A percentile compares a stretch with the other conserved stretches of the same genome.
Conservation (phyloP, 768 basidiomycete species). For the Phlebiopsis gigantea region DNA sequence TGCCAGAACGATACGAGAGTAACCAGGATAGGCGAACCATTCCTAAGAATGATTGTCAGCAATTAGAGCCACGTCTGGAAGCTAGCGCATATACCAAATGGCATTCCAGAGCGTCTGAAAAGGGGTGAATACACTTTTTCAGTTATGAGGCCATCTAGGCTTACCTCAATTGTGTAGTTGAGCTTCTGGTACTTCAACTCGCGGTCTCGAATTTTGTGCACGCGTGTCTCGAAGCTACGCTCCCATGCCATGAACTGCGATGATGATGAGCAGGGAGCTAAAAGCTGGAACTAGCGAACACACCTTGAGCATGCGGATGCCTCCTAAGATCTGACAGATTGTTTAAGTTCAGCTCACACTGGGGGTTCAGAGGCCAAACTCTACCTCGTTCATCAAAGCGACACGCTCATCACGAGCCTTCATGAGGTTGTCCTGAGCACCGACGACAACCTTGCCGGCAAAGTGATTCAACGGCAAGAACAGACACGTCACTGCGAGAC, state of each 20-base stretch:
- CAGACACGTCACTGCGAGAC: conserved; percentile 66
- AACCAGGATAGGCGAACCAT: conserved; percentile 43
- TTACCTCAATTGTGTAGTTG: conserved; percentile 82
- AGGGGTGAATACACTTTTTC: background rate
- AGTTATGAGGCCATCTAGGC: background rate
- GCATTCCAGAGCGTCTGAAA: conserved; percentile 40
- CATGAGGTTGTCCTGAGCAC: conserved; percentile 83
- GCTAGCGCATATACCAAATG: conserved; percentile 41
- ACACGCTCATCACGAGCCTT: conserved; percentile 89
- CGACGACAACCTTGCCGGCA: conserved; percentile 74
- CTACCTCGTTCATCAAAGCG: conserved; percentile 81
- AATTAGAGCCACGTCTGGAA: background rate
- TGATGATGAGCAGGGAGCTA: too few relatives aligned
- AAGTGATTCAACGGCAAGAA: conserved; percentile 76
- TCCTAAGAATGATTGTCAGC: conserved; percentile 21
- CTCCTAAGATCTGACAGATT: conserved; percentile 58
- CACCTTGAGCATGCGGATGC: conserved; percentile 85
- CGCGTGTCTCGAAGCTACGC: conserved; percentile 76
- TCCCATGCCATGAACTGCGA: conserved; percentile 94
- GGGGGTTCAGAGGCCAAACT: conserved; percentile 10
- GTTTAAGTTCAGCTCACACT: background rate
- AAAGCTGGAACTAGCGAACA: too few relatives aligned
- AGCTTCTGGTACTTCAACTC: conserved; percentile 82
- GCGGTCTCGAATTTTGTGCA: conserved; percentile 67
- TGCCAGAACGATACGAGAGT: conserved; percentile 50